Conservation (phyloP, 495 filamentous ascomycete species). For the Choiromyces venosus region DNA sequence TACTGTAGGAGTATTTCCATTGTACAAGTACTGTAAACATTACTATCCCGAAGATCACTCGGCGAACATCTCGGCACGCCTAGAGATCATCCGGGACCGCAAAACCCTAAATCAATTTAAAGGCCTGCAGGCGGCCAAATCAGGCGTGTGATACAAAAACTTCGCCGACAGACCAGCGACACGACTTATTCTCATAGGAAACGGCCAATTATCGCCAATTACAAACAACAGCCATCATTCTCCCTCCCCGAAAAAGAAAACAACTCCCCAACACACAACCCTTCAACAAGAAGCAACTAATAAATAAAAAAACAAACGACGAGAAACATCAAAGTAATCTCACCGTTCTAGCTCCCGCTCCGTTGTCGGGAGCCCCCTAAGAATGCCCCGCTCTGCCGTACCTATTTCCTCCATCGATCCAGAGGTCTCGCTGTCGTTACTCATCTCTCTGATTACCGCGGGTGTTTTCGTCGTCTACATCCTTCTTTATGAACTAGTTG, state of each 20-base stretch:
- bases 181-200: neutral
- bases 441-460: conserved; percentile 22
- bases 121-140: neutral
- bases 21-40: too few species aligned
- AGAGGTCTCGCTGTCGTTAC: conserved; percentile 14
- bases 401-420: conserved; percentile 13
- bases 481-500: conserved; percentile 24
- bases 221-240: neutral
- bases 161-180: neutral
- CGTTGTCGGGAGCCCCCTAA: conserved; percentile 11
- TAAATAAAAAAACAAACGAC: neutral
- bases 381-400: conserved; percentile 26
- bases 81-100: neutral
- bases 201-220: neutral
- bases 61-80: conserved; percentile 2
- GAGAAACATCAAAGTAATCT: neutral
- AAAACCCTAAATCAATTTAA: neutral
- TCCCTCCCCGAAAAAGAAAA: neutral
- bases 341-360: conserved; percentile 4
- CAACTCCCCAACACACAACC: neutral
- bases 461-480: conserved; percentile 28
- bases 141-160: neutral
- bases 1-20: too few species aligned
- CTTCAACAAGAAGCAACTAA: neutral
- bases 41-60: neutral